Evolutionary conservation across 768 basidiomycete species (phyloP), one percentile per base, ranked within the genome.

Genomic region (Jaapia argillacea): DNA sequence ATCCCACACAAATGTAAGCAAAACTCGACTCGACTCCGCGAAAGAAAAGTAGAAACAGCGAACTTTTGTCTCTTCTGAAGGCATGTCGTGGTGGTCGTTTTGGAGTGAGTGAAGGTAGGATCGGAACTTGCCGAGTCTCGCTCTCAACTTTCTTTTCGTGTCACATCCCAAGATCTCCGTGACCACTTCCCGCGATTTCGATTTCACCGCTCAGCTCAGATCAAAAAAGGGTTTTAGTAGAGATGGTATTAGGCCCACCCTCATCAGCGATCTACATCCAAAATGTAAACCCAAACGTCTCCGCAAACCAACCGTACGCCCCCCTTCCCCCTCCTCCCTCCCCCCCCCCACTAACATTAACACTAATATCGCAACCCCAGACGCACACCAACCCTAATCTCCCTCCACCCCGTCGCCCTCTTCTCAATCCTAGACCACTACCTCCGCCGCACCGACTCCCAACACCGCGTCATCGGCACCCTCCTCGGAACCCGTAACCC

Each of bases 371-470:
- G 10, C 16, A n/a, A n/a, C 42, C 20, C 18, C 55, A 90, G 87
- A 43, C 79, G 81, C 28, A 70, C 79, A 45, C 84, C 83, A 24
- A 74, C 77, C 24, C 74, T 69, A 36, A 75, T 96, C 45, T 87
- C 82, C 39, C 75, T 97, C 48, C 89, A 93, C 59, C 92, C 94
- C 10, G 84, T 89, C 41, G 91, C 89, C 3, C 78, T 98, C 39
- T 89, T 96, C 61, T 83, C 90, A 42, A 88, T 97, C 69, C 81
- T 98, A 51, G 93, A 96, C 65, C 93, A 97, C 70, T 93, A 92
- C 64, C 80, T 97, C 41, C 85, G 94, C 14, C 79, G 90, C 47
- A 81, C 77, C 31, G 80, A 85, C 51, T 62, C 69, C 22, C 85
- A 92, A 54, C 81, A 82, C 47, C 81, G 93, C 45, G 94, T 97